These are phyloP conservation scores for Vanrija sp. DNA, from an alignment of 1,284 basidiomycete species.

Conservation along the genomic window DNA sequence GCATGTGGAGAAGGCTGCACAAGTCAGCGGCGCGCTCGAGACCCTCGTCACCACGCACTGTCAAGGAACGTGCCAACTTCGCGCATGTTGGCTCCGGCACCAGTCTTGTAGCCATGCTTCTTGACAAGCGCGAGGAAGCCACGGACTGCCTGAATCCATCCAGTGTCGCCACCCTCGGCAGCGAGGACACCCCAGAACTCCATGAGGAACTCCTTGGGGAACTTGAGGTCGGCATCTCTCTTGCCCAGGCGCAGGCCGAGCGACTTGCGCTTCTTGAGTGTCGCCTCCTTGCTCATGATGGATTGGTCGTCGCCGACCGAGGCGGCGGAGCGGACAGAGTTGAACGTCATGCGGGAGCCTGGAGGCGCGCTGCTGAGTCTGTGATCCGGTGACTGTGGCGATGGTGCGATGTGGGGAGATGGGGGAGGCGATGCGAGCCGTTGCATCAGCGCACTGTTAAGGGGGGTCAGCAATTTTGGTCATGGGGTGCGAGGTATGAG, in stretches of 20 bases:
- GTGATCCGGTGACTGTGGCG: not conserved
- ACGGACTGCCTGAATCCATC: constrained; percentile 32
- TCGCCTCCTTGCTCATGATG: not conserved
- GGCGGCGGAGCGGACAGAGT: constrained; percentile 11
- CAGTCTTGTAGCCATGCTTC: constrained; percentile 46
- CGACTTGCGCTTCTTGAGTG: constrained; percentile 18
- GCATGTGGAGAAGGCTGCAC: constrained; percentile 28
- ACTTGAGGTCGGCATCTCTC: constrained; percentile 32
- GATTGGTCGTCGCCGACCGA: constrained; percentile 2
- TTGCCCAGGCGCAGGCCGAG: constrained; percentile 19
- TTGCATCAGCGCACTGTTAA: too few species aligned
- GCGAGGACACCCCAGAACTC: constrained; percentile 42
- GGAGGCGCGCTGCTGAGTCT: not conserved
- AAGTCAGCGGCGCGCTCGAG: not conserved
- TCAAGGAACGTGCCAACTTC: constrained; percentile 41
- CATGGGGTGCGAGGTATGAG: not conserved
- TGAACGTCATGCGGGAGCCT: constrained; percentile 5
- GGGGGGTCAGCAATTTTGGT: not conserved
- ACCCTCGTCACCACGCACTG: constrained; percentile 19
- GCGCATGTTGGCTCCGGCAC: constrained; percentile 37
- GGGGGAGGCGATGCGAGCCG: constrained; percentile 14
- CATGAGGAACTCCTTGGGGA: constrained; percentile 43
- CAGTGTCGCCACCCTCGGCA: constrained; percentile 38
- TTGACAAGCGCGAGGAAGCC: constrained; percentile 33
- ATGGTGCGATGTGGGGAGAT: not conserved